These are phyloP conservation scores for Celoporthe dispersa DNA, from an alignment of 2,329 filamentous ascomycete species.

Conservation along the genomic window DNA sequence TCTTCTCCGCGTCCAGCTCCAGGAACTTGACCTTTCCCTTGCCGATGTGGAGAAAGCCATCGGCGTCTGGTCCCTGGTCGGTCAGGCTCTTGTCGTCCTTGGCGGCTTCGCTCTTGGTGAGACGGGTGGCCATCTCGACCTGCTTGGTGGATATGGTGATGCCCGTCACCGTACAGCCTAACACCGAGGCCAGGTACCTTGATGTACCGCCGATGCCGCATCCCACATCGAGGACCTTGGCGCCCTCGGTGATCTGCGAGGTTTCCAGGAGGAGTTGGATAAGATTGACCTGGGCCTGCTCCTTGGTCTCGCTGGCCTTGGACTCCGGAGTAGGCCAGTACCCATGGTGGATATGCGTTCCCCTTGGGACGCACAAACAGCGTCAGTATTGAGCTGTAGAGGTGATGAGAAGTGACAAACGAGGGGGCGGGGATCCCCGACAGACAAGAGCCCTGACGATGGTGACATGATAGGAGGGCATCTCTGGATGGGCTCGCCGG, in stretches of 20 bases:
- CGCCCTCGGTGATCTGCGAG: constrained; percentile 43
- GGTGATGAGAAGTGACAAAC: too few species aligned
- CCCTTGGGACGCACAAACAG: constrained; percentile 45
- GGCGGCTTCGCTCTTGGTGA: constrained; percentile 46
- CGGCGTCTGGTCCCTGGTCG: constrained; percentile 33
- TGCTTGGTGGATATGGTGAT: constrained; percentile 64
- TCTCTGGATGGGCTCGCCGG: neutral
- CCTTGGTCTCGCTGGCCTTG: constrained; percentile 56
- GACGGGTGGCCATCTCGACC: constrained; percentile 60
- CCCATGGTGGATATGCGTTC: constrained; percentile 67
- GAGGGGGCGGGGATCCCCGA: neutral
- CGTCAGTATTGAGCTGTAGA: neutral
- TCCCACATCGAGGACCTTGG: constrained; percentile 61
- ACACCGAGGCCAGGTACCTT: constrained; percentile 56
- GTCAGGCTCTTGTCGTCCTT: constrained; percentile 27
- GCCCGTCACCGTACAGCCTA: constrained; percentile 59
- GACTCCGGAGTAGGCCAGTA: constrained; percentile 57
- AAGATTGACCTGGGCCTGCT: constrained; percentile 60
- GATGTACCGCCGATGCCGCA: constrained; percentile 65
- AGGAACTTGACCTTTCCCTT: constrained; percentile 56
- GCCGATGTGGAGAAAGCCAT: constrained; percentile 45
- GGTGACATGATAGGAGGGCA: neutral
- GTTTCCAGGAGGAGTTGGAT: constrained; percentile 59
- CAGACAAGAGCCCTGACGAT: neutral
- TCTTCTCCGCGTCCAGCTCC: constrained; percentile 65